phyloP scores from a whole-genome alignment of 2,329 filamentous ascomycete genomes.

The Stemphylium vesicarium region DNA sequence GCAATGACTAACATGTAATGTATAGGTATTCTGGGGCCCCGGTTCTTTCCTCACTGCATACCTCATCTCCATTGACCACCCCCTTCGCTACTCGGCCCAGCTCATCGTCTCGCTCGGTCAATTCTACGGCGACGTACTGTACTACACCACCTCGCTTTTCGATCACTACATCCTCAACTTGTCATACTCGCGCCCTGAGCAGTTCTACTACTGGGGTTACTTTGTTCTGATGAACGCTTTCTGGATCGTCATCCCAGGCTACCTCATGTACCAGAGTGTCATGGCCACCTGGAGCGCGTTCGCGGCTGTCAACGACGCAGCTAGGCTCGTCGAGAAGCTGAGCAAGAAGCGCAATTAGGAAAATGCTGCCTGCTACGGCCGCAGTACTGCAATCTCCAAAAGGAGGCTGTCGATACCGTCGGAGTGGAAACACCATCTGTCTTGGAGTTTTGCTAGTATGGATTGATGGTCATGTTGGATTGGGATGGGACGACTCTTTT shows the following conservation, averaged over 20 bases:
- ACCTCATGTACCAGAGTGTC: slow-evolving; percentile 45
- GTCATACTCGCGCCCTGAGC: slow-evolving; percentile 66
- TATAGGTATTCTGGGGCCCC: slow-evolving; percentile 66
- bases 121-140: slow-evolving; percentile 68
- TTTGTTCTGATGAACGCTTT: slow-evolving; percentile 71
- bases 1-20: slow-evolving; percentile 2
- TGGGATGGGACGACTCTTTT: not conserved
- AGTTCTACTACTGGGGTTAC: slow-evolving; percentile 70
- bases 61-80: slow-evolving; percentile 60
- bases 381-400: not conserved
- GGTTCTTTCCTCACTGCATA: slow-evolving; percentile 64
- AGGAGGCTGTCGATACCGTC: too few relatives aligned
- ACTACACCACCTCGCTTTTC: slow-evolving; percentile 68
- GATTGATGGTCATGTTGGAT: not conserved
- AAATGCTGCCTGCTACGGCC: not conserved
- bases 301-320: slow-evolving; percentile 43
- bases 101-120: slow-evolving; percentile 67
- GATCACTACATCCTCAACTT: slow-evolving; percentile 63
- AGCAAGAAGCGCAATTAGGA: slow-evolving; percentile 41
- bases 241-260: slow-evolving; percentile 67
- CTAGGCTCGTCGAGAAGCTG: slow-evolving; percentile 39
- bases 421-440: too few relatives aligned
- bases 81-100: slow-evolving; percentile 65
- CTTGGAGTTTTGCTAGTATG: too few relatives aligned
- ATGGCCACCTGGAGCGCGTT: slow-evolving; percentile 43